These are phyloP conservation scores for Talaromyces borbonicus DNA, from an alignment of 495 filamentous ascomycete species.

Conservation along the genomic window DNA sequence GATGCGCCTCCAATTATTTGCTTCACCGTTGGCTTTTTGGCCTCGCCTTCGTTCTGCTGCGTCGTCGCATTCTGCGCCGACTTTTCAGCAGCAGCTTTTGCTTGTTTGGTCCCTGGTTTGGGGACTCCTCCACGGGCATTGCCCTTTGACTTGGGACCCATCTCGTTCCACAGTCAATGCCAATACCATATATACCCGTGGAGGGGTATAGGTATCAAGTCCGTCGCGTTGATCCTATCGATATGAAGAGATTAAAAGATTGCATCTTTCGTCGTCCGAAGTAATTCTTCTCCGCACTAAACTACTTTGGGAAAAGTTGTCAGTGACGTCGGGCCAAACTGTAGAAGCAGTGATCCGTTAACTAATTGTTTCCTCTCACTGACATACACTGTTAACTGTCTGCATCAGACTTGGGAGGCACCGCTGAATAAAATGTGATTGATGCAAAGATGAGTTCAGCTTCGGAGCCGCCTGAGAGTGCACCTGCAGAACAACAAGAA, in stretches of 20 bases:
- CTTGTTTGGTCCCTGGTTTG: conserved; percentile 37
- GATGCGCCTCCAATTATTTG: conserved; percentile 87
- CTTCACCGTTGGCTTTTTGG: conserved; percentile 71
- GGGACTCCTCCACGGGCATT: conserved; percentile 29
- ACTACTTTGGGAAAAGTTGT: conserved; percentile 17
- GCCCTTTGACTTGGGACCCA: conserved; percentile 37
- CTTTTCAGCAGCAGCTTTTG: conserved; percentile 31
- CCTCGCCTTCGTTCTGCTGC: conserved; percentile 35
- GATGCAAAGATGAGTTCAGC: not conserved
- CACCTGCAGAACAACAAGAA: conserved; percentile 2
- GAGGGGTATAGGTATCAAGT: too few species aligned
- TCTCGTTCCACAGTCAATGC: conserved; percentile 11
- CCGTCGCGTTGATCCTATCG: too few species aligned
- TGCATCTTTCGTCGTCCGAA: too few species aligned
- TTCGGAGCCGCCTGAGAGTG: not conserved
- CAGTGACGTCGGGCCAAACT: too few species aligned
- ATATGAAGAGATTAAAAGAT: too few species aligned
- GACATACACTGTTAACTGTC: too few species aligned
- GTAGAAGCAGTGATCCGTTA: too few species aligned
- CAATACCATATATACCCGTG: conserved; percentile 13
- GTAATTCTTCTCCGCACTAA: conserved; percentile 25
- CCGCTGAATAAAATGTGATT: too few species aligned
- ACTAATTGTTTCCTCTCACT: too few species aligned
- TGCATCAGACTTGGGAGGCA: too few species aligned
- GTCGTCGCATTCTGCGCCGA: conserved; percentile 18